Evolutionary conservation across 78 protist genomes (phyloP).

Genomic region (Dictyostelium firmibasis): DNA sequence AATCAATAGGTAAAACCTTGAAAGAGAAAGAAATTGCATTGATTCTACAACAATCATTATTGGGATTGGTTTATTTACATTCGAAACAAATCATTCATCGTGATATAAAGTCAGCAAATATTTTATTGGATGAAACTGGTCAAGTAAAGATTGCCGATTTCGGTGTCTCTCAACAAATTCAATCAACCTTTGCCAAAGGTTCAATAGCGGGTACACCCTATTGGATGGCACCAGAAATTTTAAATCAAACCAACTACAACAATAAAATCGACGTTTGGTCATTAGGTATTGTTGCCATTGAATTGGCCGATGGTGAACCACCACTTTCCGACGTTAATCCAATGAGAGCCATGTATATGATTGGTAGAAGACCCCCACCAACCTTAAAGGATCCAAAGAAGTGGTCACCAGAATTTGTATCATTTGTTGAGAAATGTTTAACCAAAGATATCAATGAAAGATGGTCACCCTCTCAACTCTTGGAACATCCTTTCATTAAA

Average conservation of each 20-base stretch:
- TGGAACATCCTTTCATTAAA: conserved; percentile 68
- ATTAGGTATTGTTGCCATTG: conserved; percentile 89
- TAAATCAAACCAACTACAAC: conserved; percentile 69
- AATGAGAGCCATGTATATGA: conserved; percentile 75
- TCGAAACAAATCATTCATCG: conserved; percentile 68
- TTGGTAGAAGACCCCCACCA: conserved; percentile 74
- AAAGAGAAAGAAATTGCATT: conserved; percentile 68
- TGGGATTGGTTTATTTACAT: conserved; percentile 70
- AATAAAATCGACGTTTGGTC: conserved; percentile 95
- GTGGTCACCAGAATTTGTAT: conserved; percentile 37
- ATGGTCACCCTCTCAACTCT: conserved; percentile 21
- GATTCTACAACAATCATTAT: conserved; percentile 36
- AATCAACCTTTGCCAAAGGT: conserved; percentile 65
- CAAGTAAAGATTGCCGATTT: conserved; percentile 94
- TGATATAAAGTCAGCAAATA: conserved; percentile 89
- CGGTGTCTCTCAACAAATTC: conserved; percentile 92
- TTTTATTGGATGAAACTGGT: conserved; percentile 86
- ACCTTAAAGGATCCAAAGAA: conserved; percentile 58
- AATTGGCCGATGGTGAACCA: conserved; percentile 75
- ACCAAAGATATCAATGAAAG: conserved; percentile 56
- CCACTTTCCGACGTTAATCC: conserved; percentile 65
- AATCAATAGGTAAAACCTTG: conserved; percentile 30
- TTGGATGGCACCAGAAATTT: conserved; percentile 97
- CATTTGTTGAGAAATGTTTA: conserved; percentile 53
- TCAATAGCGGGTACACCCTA: conserved; percentile 81